Evolutionary conservation across 1,284 basidiomycete species (phyloP).

Genomic region (Cutaneotrichosporon sp.): DNA sequence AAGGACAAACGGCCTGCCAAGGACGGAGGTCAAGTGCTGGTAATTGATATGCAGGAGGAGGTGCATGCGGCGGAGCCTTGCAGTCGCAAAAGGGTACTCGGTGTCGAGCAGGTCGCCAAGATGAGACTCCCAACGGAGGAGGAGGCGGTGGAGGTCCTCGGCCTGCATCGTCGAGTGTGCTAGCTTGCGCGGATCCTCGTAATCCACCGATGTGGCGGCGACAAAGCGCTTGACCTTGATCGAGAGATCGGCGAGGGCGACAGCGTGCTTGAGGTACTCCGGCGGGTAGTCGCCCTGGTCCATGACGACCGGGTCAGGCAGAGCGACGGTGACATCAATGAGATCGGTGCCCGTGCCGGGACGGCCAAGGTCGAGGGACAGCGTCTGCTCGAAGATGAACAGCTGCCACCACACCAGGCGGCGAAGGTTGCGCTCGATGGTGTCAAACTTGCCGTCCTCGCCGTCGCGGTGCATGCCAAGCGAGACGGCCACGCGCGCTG

Average conservation of each 20-base stretch:
- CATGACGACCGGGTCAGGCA: slow-evolving; percentile 24
- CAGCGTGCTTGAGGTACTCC: slow-evolving; percentile 18
- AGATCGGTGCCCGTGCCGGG: slow-evolving; percentile 24
- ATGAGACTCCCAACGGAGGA: slow-evolving; percentile 19
- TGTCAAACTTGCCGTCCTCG: slow-evolving; percentile 21
- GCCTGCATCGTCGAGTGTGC: background rate
- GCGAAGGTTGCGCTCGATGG: slow-evolving; percentile 25
- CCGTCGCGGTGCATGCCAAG: slow-evolving; percentile 25
- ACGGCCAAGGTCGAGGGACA: slow-evolving; percentile 30
- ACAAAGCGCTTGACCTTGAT: slow-evolving; percentile 21
- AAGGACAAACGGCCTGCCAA: slow-evolving; percentile 27
- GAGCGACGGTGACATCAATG: slow-evolving; percentile 14
- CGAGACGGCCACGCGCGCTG: slow-evolving; percentile 21
- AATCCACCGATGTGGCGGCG: slow-evolving; percentile 19
- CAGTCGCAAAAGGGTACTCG: slow-evolving; percentile 7
- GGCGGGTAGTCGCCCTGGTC: slow-evolving; percentile 17
- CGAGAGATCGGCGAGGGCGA: slow-evolving; percentile 17
- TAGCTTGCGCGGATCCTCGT: slow-evolving; percentile 11
- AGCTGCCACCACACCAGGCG: slow-evolving; percentile 30
- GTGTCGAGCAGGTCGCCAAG: slow-evolving; percentile 15
- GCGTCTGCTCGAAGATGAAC: slow-evolving; percentile 25
- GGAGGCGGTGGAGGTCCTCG: slow-evolving; percentile 12
- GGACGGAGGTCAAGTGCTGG: slow-evolving; percentile 22
- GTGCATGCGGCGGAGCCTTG: slow-evolving; percentile 13
- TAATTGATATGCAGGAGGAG: slow-evolving; percentile 20